Conservation (phyloP, 768 basidiomycete genomes). For the Glaciozyma martinii region DNA sequence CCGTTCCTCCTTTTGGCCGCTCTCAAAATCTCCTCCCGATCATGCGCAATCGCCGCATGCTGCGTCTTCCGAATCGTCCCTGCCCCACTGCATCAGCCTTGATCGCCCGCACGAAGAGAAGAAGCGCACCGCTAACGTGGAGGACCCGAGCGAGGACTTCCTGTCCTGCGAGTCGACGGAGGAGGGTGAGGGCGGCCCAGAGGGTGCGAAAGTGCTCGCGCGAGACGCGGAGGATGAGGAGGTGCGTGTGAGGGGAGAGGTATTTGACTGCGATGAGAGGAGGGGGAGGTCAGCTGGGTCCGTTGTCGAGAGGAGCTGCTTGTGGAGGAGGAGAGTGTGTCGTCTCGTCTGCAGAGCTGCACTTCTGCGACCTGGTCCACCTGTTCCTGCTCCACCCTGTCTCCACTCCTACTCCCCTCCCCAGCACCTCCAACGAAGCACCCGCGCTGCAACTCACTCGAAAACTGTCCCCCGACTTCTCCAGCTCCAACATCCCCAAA, state of each 20-base stretch:
- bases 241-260: conserved; percentile 26
- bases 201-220: conserved; percentile 28
- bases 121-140: conserved; percentile 30
- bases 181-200: conserved; percentile 31
- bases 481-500: conserved; percentile 13
- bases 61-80: conserved; percentile 36
- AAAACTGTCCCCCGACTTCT: conserved; percentile 17
- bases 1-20: not conserved
- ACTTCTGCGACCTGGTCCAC: not conserved
- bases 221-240: conserved; percentile 31
- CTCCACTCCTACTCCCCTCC: not conserved
- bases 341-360: not conserved
- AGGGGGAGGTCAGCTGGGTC: not conserved
- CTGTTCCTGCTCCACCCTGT: not conserved
- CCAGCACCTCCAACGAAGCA: no score
- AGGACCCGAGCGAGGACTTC: conserved; percentile 23
- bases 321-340: not conserved
- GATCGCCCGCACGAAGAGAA: not conserved
- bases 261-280: conserved; percentile 32
- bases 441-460: no score
- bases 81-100: not conserved
- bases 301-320: not conserved
- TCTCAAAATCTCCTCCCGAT: conserved; percentile 29
- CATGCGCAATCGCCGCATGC: conserved; percentile 31
- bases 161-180: conserved; percentile 24